Conservation (phyloP, 805 yeast genomes). For the Barnettozyma siamensis region DNA sequence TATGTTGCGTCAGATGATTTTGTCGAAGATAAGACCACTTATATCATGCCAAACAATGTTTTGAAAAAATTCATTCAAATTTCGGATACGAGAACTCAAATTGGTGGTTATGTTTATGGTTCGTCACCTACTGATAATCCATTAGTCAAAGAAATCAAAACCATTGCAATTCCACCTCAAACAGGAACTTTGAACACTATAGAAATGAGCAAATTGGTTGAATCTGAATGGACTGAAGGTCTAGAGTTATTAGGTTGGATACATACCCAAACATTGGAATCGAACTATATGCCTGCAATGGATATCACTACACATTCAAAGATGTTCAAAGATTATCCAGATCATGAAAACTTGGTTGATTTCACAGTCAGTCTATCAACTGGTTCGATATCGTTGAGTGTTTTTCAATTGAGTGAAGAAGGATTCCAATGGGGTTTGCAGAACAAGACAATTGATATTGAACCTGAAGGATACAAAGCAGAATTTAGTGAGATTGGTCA, state of each 20-base stretch:
- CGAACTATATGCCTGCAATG: slow-evolving; percentile 54
- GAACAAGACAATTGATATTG: slow-evolving; percentile 47
- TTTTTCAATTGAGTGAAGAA: slow-evolving; percentile 50
- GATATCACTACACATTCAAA: slow-evolving; percentile 60
- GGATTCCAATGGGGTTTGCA: slow-evolving; percentile 77
- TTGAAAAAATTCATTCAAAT: slow-evolving; percentile 72
- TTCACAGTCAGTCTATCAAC: slow-evolving; percentile 69
- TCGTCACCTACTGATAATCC: slow-evolving; percentile 65
- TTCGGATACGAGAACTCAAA: slow-evolving; percentile 74
- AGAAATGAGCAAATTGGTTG: slow-evolving; percentile 30
- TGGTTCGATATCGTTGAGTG: slow-evolving; percentile 77
- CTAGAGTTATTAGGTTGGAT: slow-evolving; percentile 88
- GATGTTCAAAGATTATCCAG: slow-evolving; percentile 27
- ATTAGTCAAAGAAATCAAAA: slow-evolving; percentile 70
- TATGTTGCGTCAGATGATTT: slow-evolving; percentile 68
- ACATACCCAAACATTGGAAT: slow-evolving; percentile 77
- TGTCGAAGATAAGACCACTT: slow-evolving; percentile 53
- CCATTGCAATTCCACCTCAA: slow-evolving; percentile 82
- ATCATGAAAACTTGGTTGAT: slow-evolving; percentile 40
- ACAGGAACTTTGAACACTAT: slow-evolving; percentile 66
- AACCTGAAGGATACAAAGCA: slow-evolving; percentile 65
- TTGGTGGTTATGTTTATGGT: slow-evolving; percentile 81
- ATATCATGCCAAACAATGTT: slow-evolving; percentile 77
- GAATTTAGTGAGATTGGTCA: slow-evolving; percentile 59
- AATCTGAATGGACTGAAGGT: slow-evolving; percentile 50